Evolutionary conservation across 441 rosid species (phyloP).

Genomic region (Brassica balearica): DNA sequence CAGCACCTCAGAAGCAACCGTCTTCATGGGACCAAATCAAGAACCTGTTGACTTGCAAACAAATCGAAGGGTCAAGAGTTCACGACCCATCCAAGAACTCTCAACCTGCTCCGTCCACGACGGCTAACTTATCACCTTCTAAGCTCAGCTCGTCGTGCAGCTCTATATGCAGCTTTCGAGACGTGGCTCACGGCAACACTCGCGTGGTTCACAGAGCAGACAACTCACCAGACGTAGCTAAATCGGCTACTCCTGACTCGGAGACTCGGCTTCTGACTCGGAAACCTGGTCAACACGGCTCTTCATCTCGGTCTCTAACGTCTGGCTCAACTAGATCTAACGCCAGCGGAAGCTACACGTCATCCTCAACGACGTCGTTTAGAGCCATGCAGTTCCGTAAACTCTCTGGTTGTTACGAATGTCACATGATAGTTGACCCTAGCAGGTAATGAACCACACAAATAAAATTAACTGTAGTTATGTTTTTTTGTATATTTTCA

Average conservation of each 20-base stretch:
- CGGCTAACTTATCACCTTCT: slow-evolving; percentile 35
- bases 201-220: slow-evolving; percentile 92
- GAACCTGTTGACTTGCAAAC: slow-evolving; percentile 87
- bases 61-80: slow-evolving; percentile 73
- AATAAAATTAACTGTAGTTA: neutral
- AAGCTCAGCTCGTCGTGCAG: slow-evolving; percentile 70
- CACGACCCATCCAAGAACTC: slow-evolving; percentile 73
- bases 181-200: slow-evolving; percentile 86
- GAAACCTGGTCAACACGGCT: slow-evolving; percentile 47
- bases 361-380: slow-evolving; percentile 51
- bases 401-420: slow-evolving; percentile 96
- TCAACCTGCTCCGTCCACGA: slow-evolving; percentile 26
- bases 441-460: slow-evolving; percentile 59
- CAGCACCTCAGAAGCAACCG: slow-evolving; percentile 46
- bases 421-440: slow-evolving; percentile 92
- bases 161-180: slow-evolving; percentile 83
- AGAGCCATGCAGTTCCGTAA: slow-evolving; percentile 92
- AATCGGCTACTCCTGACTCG: slow-evolving; percentile 65
- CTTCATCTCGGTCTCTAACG: slow-evolving; percentile 56
- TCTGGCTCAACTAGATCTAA: slow-evolving; percentile 62
- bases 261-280: slow-evolving; percentile 65
- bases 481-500: neutral
- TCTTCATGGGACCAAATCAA: slow-evolving; percentile 99
- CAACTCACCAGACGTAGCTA: slow-evolving; percentile 73
- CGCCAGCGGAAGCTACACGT: slow-evolving; percentile 45